Percentiles rank a stretch among this genome's conserved stretches.
These are phyloP conservation scores for Pyrenochaeta sp. DNA, from an alignment of 2,329 filamentous ascomycete genomes.

Conservation along the genomic window DNA sequence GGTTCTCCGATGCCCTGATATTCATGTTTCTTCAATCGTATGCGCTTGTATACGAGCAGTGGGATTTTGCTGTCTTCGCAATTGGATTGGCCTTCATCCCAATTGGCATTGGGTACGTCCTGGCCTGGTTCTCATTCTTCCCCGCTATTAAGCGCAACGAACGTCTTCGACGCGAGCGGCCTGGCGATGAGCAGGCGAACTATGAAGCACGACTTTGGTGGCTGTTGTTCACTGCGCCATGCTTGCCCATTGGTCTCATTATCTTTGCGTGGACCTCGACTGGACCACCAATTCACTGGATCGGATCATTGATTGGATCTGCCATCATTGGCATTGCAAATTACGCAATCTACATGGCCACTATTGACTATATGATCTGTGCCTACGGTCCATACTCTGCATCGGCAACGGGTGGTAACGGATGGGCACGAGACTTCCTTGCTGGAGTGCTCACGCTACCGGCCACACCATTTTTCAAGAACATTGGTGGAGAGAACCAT, in stretches of 20 bases:
- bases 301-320: slow-evolving; percentile 71
- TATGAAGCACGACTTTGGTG: slow-evolving; percentile 68
- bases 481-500: slow-evolving; percentile 52
- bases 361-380: slow-evolving; percentile 81
- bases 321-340: slow-evolving; percentile 76
- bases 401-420: slow-evolving; percentile 80
- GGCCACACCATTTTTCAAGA: slow-evolving; percentile 67
- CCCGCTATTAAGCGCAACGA: slow-evolving; percentile 57
- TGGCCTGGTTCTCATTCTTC: slow-evolving; percentile 70
- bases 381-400: slow-evolving; percentile 78
- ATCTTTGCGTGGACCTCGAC: slow-evolving; percentile 76
- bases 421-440: slow-evolving; percentile 77
- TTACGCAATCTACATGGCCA: slow-evolving; percentile 79
- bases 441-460: slow-evolving; percentile 77
- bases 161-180: slow-evolving; percentile 36
- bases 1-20: slow-evolving; percentile 79
- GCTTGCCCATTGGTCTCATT: slow-evolving; percentile 73
- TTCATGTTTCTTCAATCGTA: slow-evolving; percentile 82
- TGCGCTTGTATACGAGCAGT: slow-evolving; percentile 72
- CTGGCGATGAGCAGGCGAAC: slow-evolving; percentile 41
- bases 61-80: slow-evolving; percentile 66
- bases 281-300: slow-evolving; percentile 73
- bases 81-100: slow-evolving; percentile 71
- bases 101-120: slow-evolving; percentile 67
- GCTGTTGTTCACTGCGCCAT: slow-evolving; percentile 69